Evolutionary conservation across 1,284 basidiomycete species (phyloP).

Genomic region (Cutaneotrichosporon mucoides): DNA sequence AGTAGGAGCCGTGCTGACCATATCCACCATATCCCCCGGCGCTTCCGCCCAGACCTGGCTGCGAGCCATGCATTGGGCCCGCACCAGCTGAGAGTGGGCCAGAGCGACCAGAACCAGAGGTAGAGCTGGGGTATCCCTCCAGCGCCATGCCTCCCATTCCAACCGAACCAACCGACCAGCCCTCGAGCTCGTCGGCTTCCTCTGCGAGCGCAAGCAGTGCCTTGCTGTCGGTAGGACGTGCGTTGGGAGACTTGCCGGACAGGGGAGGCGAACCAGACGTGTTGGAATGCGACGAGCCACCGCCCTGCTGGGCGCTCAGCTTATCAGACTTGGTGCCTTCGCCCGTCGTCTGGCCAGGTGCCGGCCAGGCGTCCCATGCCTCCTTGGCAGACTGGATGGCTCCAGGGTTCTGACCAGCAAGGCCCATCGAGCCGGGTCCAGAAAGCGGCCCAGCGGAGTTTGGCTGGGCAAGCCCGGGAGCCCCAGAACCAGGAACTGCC

Average conservation of each 20-base stretch:
- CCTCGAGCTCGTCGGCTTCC: constrained; percentile 48
- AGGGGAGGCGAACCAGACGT: constrained; percentile 33
- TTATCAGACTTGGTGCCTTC: constrained; percentile 12
- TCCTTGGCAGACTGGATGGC: constrained; percentile 26
- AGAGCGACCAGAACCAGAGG: constrained; percentile 8
- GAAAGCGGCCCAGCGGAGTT: neutral
- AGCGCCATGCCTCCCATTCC: constrained; percentile 29
- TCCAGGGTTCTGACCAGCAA: constrained; percentile 14
- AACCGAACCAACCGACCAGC: constrained; percentile 39
- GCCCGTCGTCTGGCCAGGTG: constrained; percentile 11
- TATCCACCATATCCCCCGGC: constrained; percentile 7
- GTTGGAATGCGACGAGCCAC: constrained; percentile 21
- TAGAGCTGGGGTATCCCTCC: constrained; percentile 9
- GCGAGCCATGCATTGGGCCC: constrained; percentile 5
- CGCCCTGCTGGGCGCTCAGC: constrained; percentile 7
- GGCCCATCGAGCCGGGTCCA: neutral
- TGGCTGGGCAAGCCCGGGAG: constrained; percentile 6
- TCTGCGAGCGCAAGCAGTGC: constrained; percentile 47
- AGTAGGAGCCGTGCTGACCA: constrained; percentile 10
- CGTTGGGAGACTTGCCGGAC: constrained; percentile 34
- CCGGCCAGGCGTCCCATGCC: constrained; percentile 35
- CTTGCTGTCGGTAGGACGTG: constrained; percentile 42
- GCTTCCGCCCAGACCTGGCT: neutral
- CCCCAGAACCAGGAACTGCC: constrained; percentile 4
- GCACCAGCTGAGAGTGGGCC: constrained; percentile 6